A percentile compares a stretch with the other conserved stretches of the same genome.
These are phyloP conservation scores for Colletotrichum euphorbiae DNA, from an alignment of 2,329 filamentous ascomycete species.

Conservation along the genomic window DNA sequence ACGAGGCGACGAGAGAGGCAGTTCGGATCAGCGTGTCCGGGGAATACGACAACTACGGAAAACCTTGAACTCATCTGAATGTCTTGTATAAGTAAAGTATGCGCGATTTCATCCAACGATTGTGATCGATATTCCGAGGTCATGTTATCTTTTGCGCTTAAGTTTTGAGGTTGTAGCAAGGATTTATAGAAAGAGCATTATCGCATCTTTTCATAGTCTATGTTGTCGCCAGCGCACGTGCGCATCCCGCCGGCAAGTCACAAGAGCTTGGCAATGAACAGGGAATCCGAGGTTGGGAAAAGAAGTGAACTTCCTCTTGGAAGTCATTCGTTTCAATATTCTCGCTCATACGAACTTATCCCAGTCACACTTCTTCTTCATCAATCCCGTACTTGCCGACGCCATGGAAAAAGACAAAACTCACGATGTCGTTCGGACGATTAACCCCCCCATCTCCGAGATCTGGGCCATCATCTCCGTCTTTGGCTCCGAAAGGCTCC, in stretches of 20 bases:
- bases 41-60: neutral
- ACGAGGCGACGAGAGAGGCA: constrained; percentile 64
- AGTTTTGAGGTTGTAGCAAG: too few relatives aligned
- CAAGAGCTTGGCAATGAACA: neutral
- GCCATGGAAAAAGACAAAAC: constrained; percentile 17
- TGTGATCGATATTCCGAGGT: too few relatives aligned
- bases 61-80: too few relatives aligned
- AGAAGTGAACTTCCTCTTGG: too few relatives aligned
- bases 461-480: constrained; percentile 26
- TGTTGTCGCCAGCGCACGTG: neutral
- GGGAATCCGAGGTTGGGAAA: neutral
- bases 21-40: constrained; percentile 52
- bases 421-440: constrained; percentile 8
- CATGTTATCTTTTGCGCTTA: neutral
- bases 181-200: too few relatives aligned
- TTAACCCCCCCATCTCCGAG: constrained; percentile 13
- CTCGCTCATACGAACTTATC: neutral
- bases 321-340: too few relatives aligned
- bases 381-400: neutral
- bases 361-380: neutral
- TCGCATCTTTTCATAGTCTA: too few relatives aligned
- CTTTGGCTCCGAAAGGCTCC: constrained; percentile 19
- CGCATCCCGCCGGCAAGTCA: neutral
- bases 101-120: too few relatives aligned
- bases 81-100: too few relatives aligned